phyloP scores from a whole-genome alignment of 2,329 filamentous ascomycete species.

The Cercospora sp. region DNA sequence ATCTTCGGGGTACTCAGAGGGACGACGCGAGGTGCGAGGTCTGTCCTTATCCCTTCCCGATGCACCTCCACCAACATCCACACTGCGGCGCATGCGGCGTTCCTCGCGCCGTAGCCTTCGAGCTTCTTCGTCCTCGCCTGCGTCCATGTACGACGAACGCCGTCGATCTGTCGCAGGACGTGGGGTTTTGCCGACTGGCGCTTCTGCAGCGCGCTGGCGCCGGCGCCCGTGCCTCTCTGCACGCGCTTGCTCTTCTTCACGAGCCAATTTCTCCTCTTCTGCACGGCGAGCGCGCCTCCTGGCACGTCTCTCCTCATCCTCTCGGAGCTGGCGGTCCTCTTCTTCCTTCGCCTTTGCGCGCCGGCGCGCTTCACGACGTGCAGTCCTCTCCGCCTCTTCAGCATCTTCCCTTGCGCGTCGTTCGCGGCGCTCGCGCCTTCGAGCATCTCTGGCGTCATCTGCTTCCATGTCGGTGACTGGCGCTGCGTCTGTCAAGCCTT shows the following conservation, averaged over 20 bases:
- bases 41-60: constrained; percentile 33
- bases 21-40: constrained; percentile 34
- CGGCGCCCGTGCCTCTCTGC: constrained; percentile 36
- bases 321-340: constrained; percentile 32
- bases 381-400: constrained; percentile 38
- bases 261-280: constrained; percentile 35
- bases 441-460: constrained; percentile 35
- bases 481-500: constrained; percentile 31
- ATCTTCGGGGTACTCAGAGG: constrained; percentile 33
- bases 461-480: constrained; percentile 33
- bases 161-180: constrained; percentile 35
- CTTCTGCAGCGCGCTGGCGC: constrained; percentile 28
- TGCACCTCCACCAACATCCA: constrained; percentile 36
- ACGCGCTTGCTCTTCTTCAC: constrained; percentile 33
- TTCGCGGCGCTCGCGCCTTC: constrained; percentile 40
- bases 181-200: constrained; percentile 19
- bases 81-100: constrained; percentile 43
- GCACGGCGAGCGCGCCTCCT: constrained; percentile 31
- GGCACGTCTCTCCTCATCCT: constrained; percentile 35
- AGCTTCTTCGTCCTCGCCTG: constrained; percentile 37
- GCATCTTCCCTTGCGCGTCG: constrained; percentile 42
- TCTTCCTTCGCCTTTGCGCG: constrained; percentile 34
- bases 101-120: constrained; percentile 46
- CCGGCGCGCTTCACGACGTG: constrained; percentile 32
- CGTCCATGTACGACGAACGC: constrained; percentile 33